phyloP scores from a whole-genome alignment of 2,329 filamentous ascomycete species.

The Calonectria hongkongensis region DNA sequence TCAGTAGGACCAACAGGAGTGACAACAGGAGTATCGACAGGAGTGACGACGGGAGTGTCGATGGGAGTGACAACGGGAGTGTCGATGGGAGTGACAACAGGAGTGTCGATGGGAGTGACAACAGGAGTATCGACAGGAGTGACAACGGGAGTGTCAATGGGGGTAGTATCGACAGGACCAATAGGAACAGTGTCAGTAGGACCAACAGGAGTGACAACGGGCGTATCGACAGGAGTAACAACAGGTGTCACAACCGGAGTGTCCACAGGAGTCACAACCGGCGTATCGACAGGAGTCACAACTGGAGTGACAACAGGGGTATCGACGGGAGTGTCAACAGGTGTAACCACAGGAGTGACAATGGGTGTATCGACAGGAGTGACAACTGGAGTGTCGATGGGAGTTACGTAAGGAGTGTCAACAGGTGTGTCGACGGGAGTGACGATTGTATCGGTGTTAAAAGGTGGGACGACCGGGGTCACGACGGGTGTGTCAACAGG shows the following conservation, averaged over 20 bases:
- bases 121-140: too few relatives aligned
- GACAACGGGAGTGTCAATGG: too few relatives aligned
- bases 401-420: background rate
- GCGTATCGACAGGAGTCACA: too few relatives aligned
- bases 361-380: background rate
- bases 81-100: too few relatives aligned
- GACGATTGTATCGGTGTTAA: background rate
- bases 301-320: background rate
- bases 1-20: background rate
- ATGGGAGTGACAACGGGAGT: background rate
- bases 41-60: too few relatives aligned
- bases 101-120: too few relatives aligned
- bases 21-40: too few relatives aligned
- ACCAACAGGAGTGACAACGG: too few relatives aligned
- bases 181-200: background rate
- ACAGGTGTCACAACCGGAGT: too few relatives aligned
- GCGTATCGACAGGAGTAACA: background rate
- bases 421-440: background rate
- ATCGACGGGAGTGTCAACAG: too few relatives aligned
- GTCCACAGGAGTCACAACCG: background rate
- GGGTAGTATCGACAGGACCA: too few relatives aligned
- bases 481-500: too few relatives aligned
- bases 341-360: background rate
- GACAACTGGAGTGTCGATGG: background rate
- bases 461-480: background rate